Base-by-base conservation (phyloP, 768 basidiomycete genomes). In the Dendrothele bispora region DNA sequence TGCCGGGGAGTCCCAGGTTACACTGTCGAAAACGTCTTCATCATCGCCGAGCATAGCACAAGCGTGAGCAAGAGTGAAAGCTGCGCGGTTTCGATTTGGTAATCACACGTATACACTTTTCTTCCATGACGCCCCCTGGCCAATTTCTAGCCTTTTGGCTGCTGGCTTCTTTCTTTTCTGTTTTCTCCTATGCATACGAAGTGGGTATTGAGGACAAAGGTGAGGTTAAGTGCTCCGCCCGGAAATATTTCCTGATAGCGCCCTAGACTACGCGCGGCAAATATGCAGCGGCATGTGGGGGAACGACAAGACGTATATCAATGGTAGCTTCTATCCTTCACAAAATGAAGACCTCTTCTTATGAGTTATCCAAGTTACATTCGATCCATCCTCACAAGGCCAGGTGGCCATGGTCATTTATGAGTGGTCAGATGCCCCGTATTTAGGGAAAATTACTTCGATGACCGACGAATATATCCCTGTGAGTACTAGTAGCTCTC, bases 221-320 rank as follows among this genome's bases (percentile, higher is more conserved):
- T 66, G 34, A 39, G 68, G 20, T 5, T 22, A 3, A 39, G n/a
- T 39, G n/a, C n/a, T 25, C 27, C 27, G 20, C 38, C 38, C 37
- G 24, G 15, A 20, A 36, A 26, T 26, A 48, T 18, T n/a, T 36
- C 32, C 21, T n/a, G n/a, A n/a, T n/a, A n/a, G n/a, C n/a, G n/a
- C n/a, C 40, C 25, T 59, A 64, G 91, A 93, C 67, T 85, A 84
- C 69, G 80, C 88, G 25, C 81, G 90, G 39, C 93, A 98, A 73
- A 85, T 87, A 64, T 98, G 95, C 69, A 91, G 88, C 51, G 95
- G 95, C 44, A 95, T 98, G 91, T 98, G 90, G 84, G 88, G 81
- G 22, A 82, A 83, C 30, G 61, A 75, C 40, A 75, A 81, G 34
- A 87, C 94, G 25, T 86, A 82, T 67, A 93, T 97, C 57, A 91